phyloP scores from a whole-genome alignment of 2,329 filamentous ascomycete species.

The Curvularia lunata region DNA sequence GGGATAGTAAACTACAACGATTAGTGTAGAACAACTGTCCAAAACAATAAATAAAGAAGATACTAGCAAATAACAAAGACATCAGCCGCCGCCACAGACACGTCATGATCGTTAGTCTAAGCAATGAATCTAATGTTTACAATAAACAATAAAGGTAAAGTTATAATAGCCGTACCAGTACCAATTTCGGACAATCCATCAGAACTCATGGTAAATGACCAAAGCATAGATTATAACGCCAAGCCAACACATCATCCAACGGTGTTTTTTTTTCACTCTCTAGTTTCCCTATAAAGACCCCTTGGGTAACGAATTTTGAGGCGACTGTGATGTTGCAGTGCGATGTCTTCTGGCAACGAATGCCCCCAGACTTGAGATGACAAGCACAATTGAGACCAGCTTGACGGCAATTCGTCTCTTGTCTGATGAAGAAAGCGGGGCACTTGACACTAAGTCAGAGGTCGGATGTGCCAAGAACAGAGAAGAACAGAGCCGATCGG shows the following conservation, averaged over 20 bases:
- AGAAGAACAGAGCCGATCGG: slow-evolving; percentile 5
- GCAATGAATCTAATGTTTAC: slow-evolving; percentile 4
- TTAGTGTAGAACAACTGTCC: slow-evolving; percentile 14
- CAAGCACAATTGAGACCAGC: slow-evolving; percentile 28
- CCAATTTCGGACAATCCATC: background rate
- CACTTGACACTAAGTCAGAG: slow-evolving; percentile 41
- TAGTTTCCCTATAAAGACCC: slow-evolving; percentile 12
- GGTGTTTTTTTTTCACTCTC: background rate
- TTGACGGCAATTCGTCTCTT: slow-evolving; percentile 33
- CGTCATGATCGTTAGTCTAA: slow-evolving; percentile 8
- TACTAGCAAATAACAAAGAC: background rate
- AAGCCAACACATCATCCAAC: slow-evolving; percentile 4
- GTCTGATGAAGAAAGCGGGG: slow-evolving; percentile 32
- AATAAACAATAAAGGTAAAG: slow-evolving; percentile 7
- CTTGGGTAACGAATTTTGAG: slow-evolving; percentile 13
- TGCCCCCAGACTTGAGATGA: slow-evolving; percentile 24
- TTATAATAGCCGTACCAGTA: background rate
- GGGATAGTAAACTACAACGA: slow-evolving; percentile 65
- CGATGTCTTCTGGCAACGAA: slow-evolving; percentile 19
- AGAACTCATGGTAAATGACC: background rate
- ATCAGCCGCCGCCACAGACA: background rate
- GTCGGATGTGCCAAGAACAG: slow-evolving; percentile 17
- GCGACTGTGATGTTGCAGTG: background rate
- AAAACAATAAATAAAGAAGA: background rate
- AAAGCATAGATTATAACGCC: slow-evolving; percentile 9